A percentile compares a stretch with the other conserved stretches of the same genome.
These are phyloP conservation scores for Meyerozyma athensensis DNA, from an alignment of 1,139 yeast genomes.

Conservation along the genomic window DNA sequence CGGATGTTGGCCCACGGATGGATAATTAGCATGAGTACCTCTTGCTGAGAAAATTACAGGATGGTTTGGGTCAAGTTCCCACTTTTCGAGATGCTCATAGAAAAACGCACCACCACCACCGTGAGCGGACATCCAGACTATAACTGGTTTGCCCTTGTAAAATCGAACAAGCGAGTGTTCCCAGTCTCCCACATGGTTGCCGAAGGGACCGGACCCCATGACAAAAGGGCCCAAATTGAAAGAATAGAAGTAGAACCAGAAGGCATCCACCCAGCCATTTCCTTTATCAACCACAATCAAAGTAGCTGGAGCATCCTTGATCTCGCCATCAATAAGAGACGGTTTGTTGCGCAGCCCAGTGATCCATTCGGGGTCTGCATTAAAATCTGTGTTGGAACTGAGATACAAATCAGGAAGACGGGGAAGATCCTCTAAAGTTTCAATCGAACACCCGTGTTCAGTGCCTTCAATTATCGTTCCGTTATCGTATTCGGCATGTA, in stretches of 20 bases:
- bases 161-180: constrained; percentile 89
- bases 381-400: constrained; percentile 69
- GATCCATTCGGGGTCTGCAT: constrained; percentile 77
- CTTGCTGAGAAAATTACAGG: constrained; percentile 87
- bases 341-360: constrained; percentile 71
- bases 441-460: constrained; percentile 30
- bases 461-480: constrained; percentile 43
- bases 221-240: constrained; percentile 95
- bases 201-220: constrained; percentile 97
- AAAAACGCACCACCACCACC: constrained; percentile 94
- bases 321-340: constrained; percentile 63
- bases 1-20: constrained; percentile 92
- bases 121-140: constrained; percentile 98
- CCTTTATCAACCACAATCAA: constrained; percentile 87
- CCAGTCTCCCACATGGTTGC: constrained; percentile 98
- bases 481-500: constrained; percentile 45
- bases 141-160: constrained; percentile 73
- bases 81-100: constrained; percentile 71
- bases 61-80: constrained; percentile 39
- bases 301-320: constrained; percentile 73
- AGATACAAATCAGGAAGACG: constrained; percentile 39
- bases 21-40: constrained; percentile 97
- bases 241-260: constrained; percentile 93
- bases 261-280: constrained; percentile 88
- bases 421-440: constrained; percentile 34